These are phyloP conservation scores for Bremia lactucae DNA, from an alignment of 352 stramenopile genomes.

Conservation along the genomic window DNA sequence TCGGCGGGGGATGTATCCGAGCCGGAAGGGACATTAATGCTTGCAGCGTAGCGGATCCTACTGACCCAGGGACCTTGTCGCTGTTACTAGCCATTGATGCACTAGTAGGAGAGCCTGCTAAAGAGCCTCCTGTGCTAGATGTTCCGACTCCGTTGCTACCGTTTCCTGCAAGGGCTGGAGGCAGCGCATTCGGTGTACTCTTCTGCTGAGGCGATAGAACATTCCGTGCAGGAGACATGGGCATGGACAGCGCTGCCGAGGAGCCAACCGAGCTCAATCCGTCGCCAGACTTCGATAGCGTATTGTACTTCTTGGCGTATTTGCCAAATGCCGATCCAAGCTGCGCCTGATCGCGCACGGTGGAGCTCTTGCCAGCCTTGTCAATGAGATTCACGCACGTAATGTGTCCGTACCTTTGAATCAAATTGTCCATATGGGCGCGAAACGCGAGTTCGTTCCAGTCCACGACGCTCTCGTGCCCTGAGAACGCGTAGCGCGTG, in stretches of 20 bases:
- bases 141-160: slow-evolving; percentile 11
- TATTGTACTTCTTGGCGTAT: slow-evolving; percentile 83
- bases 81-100: slow-evolving; percentile 19
- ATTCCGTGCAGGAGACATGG: slow-evolving; percentile 9
- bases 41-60: slow-evolving; percentile 8
- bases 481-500: slow-evolving; percentile 55
- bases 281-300: slow-evolving; percentile 50
- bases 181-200: slow-evolving; percentile 13
- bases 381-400: slow-evolving; percentile 92
- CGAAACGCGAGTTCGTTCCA: slow-evolving; percentile 52
- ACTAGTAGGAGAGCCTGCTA: slow-evolving; percentile 22
- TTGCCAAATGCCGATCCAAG: slow-evolving; percentile 87
- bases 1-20: slow-evolving; percentile 5
- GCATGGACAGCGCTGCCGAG: slow-evolving; percentile 7
- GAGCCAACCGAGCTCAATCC: slow-evolving; percentile 15
- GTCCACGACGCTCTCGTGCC: slow-evolving; percentile 36
- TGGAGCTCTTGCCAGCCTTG: slow-evolving; percentile 66
- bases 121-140: slow-evolving; percentile 11
- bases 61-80: slow-evolving; percentile 12
- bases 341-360: slow-evolving; percentile 82
- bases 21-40: slow-evolving; percentile 15
- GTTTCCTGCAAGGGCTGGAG: slow-evolving; percentile 6
- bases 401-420: slow-evolving; percentile 65
- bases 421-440: slow-evolving; percentile 50
- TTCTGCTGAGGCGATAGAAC: slow-evolving; percentile 37